These are phyloP conservation scores for Nothophaeocryptopus gaeumannii DNA, from an alignment of 2,329 filamentous ascomycete genomes.

Conservation along the genomic window DNA sequence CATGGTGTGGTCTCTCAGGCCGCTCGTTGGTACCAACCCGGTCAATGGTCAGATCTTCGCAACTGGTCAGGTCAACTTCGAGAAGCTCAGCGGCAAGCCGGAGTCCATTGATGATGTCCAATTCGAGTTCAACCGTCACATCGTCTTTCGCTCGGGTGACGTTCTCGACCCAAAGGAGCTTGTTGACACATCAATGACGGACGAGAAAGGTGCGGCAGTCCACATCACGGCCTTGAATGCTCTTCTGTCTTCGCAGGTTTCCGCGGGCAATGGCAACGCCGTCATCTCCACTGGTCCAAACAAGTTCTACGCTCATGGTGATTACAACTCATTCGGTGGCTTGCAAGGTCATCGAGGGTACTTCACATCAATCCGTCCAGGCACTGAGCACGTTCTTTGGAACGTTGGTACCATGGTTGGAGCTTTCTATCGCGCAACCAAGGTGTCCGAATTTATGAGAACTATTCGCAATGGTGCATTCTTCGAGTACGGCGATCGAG, in stretches of 20 bases:
- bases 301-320: not conserved
- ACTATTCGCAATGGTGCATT: too few species aligned
- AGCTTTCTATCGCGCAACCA: not conserved
- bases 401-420: constrained; percentile 5
- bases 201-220: not conserved
- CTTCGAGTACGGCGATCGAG: too few species aligned
- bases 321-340: not conserved
- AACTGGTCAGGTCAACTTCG: too few species aligned
- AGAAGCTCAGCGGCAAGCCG: not conserved
- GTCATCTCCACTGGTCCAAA: constrained; percentile 1
- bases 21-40: not conserved
- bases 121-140: not conserved
- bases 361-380: constrained; percentile 6
- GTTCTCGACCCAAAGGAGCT: not conserved
- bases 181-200: not conserved
- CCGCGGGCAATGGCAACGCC: constrained; percentile 5
- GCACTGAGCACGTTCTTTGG: not conserved
- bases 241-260: not conserved
- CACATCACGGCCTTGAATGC: constrained; percentile 6
- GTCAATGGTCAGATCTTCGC: too few species aligned
- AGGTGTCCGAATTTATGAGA: constrained; percentile 2
- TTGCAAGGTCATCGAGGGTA: constrained; percentile 1
- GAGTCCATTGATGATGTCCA: not conserved
- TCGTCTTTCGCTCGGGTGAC: too few species aligned
- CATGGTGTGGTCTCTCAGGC: not conserved